Conservation (phyloP, 1,139 yeast genomes). For the Kurtzmaniella quercitrusa region DNA sequence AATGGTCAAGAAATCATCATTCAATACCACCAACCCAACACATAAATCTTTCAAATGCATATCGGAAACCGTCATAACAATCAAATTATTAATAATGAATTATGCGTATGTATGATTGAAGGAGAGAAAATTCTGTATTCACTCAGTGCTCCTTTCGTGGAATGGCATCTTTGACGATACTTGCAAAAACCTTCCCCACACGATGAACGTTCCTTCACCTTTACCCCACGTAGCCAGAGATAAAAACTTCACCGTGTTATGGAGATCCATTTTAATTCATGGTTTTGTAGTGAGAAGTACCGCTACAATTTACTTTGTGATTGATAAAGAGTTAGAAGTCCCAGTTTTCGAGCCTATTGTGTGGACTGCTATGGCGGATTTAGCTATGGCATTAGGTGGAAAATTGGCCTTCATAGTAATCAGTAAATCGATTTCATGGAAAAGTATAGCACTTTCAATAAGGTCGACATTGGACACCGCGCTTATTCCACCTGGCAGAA, state of each 20-base stretch:
- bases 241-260: background rate
- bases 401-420: background rate
- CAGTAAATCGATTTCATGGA: background rate
- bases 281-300: background rate
- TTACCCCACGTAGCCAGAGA: background rate
- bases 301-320: background rate
- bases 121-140: conserved; percentile 4
- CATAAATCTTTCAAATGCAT: too few species aligned
- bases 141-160: conserved; percentile 6
- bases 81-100: too few species aligned
- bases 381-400: background rate
- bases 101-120: background rate
- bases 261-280: background rate
- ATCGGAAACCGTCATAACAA: too few species aligned
- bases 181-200: background rate
- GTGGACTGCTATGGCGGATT: conserved; percentile 1
- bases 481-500: background rate
- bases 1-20: too few species aligned
- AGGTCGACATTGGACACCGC: conserved; percentile 1
- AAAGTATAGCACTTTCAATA: background rate
- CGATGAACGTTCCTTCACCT: background rate
- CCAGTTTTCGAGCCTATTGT: background rate
- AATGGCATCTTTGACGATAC: conserved; percentile 7
- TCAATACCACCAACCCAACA: too few species aligned
- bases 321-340: background rate